Conservation (phyloP, 2,329 filamentous ascomycete genomes). For the Penicillium sp. region DNA sequence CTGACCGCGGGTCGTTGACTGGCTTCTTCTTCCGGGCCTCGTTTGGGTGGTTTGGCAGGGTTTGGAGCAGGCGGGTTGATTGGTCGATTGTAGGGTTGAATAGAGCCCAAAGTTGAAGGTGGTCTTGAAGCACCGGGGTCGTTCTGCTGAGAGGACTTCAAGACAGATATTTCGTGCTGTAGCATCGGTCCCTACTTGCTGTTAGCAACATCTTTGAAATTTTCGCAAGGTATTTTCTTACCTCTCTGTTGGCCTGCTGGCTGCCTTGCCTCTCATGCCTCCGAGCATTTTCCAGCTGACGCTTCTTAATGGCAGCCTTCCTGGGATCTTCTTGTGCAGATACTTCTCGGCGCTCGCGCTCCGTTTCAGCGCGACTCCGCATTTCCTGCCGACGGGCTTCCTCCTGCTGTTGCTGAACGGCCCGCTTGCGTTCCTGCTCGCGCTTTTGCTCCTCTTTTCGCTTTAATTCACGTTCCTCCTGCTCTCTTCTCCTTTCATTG, state of each 20-base stretch:
- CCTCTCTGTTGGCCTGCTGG: conserved; percentile 40
- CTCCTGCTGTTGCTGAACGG: conserved; percentile 53
- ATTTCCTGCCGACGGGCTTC: conserved; percentile 63
- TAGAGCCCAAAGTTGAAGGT: conserved; percentile 46
- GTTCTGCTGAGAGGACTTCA: conserved; percentile 38
- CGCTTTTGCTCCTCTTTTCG: conserved; percentile 77
- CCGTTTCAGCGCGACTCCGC: conserved; percentile 58
- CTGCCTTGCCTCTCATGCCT: conserved; percentile 47
- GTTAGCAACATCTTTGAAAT: conserved; percentile 1
- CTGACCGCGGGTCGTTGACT: conserved; percentile 42
- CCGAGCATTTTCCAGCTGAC: conserved; percentile 48
- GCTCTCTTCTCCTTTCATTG: conserved; percentile 78
- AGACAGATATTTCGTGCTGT: conserved; percentile 31
- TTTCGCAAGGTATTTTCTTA: conserved; percentile 24
- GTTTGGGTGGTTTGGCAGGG: conserved; percentile 71
- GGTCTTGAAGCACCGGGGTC: conserved; percentile 53
- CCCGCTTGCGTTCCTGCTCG: conserved; percentile 74
- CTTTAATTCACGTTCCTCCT: conserved; percentile 75
- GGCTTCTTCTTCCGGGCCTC: conserved; percentile 64
- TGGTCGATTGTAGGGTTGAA: conserved; percentile 59
- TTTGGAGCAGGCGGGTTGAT: conserved; percentile 63
- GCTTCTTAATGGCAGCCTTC: conserved; percentile 58
- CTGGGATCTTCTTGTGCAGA: conserved; percentile 58
- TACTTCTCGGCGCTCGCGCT: conserved; percentile 47
- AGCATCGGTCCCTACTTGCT: conserved; percentile 22